Evolutionary conservation across 2,329 filamentous ascomycete genomes (phyloP), one percentile per base, ranked within the genome.

Genomic region (Alternaria infectoria): DNA sequence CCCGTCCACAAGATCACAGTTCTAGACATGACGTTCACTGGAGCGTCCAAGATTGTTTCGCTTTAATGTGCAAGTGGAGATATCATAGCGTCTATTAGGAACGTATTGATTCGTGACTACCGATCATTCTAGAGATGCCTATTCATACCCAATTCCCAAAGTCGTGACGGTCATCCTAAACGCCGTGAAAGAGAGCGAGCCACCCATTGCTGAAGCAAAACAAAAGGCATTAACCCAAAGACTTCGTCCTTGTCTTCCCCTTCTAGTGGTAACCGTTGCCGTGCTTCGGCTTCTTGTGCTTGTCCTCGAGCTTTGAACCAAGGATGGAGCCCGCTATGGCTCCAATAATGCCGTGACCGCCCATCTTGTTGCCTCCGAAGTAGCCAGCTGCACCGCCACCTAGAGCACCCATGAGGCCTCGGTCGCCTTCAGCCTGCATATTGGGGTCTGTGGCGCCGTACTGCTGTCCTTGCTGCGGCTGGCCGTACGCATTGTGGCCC

Each of bases 331-430:
- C 87, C 5, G 86, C 85, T 26, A 89, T 74, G 1, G 86, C 84
- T 11, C 87, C 87, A 10, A 90, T 74, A 28, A 89, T 77, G 4
- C 86, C 86, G n/a, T 85, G 80, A n/a, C 82, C 81, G 21, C 82
- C 84, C 68, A 86, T 81, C 74, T 87, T 87, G 70, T 83, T 81
- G 17, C 87, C 87, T 6, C 86, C 79, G 65, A 85, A 84, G 66
- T 84, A 85, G 2, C 87, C 88, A 5, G 86, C 85, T 4, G 86
- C 81, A 46, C 85, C 87, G 46, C 88, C 88, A 13, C 84, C 85
- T 5, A 88, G 75, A 4, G 86, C 84, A 50, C 87, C 86, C 70
- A 86, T 83, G 6, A 89, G 78, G 40, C 87, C 87, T 59, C 87
- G 84, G 64, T 89, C 87, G 52, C 83, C 85, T 52, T 86, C 85